Base-by-base conservation (phyloP, 345 rosid species). In the Populus simonii region DNA sequence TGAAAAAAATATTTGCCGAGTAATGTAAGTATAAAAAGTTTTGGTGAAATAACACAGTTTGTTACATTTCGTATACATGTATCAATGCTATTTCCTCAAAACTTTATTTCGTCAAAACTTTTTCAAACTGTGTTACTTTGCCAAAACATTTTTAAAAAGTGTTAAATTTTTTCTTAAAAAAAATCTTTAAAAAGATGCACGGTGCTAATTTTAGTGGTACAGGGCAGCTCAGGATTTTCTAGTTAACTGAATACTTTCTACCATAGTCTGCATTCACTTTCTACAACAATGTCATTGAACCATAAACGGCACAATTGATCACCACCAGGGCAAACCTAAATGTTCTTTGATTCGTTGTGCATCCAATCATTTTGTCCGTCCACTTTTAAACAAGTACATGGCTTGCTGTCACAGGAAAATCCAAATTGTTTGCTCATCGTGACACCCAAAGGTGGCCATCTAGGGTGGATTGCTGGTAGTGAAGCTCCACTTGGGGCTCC, bases 391-490 rank as follows among this genome's bases (percentile, higher is more conserved):
- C 1, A 68, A 62, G 35, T 45, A 33, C 4, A 3, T 51, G 63
- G 27, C 68, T 41, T 31, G 2, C 66, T 78, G 13, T 80, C 35
- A 43, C 88, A 93, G 98, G 93, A 80, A 74, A 95, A 93, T 55
- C 87, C 89, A 13, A 88, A 95, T 83, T 95, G 99, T 79, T 47
- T 95, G 88, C 76, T 95, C 78, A 85, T 92, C 70, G 93, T 92
- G 81, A 93, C 99, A 53, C 98, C 99, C 23, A 88, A 82, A 84
- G 98, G 97, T 31, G 98, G 96, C 23, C 99, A 92, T 83, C 84
- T 95, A 39, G 97, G 98, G 27, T 95, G 99, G 98, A 88, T 92
- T 71, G 99, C 97, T 0, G 98, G 97, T 70, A 68, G 71, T 18
- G 95, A 84, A 79, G 90, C 93, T 72, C 96, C 94, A 8, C 68